Percentiles rank a stretch among this genome's conserved stretches.
Evolutionary conservation across 192 early-diverging fungal genomes (phyloP).

Genomic region (Coemansia sp.): DNA sequence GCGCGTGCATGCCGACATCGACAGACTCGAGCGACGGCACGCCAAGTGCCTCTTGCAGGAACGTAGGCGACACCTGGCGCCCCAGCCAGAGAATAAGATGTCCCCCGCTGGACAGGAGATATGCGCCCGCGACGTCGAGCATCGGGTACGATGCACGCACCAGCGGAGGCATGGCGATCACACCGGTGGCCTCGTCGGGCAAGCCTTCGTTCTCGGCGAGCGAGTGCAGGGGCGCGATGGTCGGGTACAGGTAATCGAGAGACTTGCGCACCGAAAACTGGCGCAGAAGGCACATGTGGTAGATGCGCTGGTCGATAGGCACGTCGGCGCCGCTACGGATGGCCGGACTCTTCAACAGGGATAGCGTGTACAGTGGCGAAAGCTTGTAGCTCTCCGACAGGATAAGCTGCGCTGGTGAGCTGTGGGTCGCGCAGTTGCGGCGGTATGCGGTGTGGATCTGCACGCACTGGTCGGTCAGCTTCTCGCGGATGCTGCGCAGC

Average conservation of each 20-base stretch:
- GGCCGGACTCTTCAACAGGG: constrained; percentile 78
- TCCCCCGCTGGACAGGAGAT: constrained; percentile 82
- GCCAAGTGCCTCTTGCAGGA: constrained; percentile 79
- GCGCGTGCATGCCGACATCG: constrained; percentile 39
- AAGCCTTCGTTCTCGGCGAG: constrained; percentile 52
- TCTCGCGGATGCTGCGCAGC: constrained; percentile 71
- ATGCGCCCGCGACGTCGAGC: constrained; percentile 72
- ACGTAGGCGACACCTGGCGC: constrained; percentile 56
- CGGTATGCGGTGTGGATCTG: constrained; percentile 88
- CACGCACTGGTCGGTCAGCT: constrained; percentile 82
- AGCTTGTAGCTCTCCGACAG: constrained; percentile 95
- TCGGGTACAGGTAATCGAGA: constrained; percentile 82
- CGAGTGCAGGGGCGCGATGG: constrained; percentile 68
- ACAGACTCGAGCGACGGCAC: constrained; percentile 68
- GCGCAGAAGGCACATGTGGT: constrained; percentile 75
- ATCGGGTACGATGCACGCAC: constrained; percentile 74
- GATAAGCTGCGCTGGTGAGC: constrained; percentile 90
- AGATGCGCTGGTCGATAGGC: constrained; percentile 76
- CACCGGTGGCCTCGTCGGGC: constrained; percentile 47
- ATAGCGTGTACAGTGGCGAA: constrained; percentile 79
- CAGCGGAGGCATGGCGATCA: constrained; percentile 61
- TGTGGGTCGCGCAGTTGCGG: constrained; percentile 82
- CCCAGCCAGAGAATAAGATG: constrained; percentile 86
- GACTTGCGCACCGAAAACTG: constrained; percentile 68
- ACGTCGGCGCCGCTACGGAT: constrained; percentile 74